Evolutionary conservation across 805 yeast genomes (phyloP).

Genomic region (Ogataea populi-albae): DNA sequence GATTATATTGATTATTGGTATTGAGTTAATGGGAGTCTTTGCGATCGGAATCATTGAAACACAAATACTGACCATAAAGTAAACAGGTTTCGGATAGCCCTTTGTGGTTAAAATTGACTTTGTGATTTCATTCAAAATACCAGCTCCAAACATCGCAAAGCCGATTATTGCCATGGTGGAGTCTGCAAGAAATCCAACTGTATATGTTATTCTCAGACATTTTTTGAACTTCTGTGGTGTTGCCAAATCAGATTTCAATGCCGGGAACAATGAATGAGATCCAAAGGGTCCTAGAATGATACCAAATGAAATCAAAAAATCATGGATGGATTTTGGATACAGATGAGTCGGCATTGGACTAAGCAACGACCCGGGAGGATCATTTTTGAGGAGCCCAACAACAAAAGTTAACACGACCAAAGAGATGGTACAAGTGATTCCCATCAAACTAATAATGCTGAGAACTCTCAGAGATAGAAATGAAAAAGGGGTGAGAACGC

Average conservation of each 20-base stretch:
- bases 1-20: slow-evolving; percentile 78
- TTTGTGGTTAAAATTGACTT: slow-evolving; percentile 64
- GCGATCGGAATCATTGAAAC: slow-evolving; percentile 82
- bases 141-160: slow-evolving; percentile 74
- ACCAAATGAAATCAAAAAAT: slow-evolving; percentile 52
- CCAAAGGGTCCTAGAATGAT: slow-evolving; percentile 78
- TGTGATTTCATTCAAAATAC: slow-evolving; percentile 70
- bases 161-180: slow-evolving; percentile 62
- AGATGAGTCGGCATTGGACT: slow-evolving; percentile 42
- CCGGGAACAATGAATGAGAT: slow-evolving; percentile 82
- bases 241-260: slow-evolving; percentile 70
- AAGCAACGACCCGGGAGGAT: slow-evolving; percentile 55
- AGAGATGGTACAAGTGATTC: slow-evolving; percentile 53
- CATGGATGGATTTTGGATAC: slow-evolving; percentile 38
- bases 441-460: slow-evolving; percentile 53
- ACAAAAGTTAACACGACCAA: slow-evolving; percentile 44
- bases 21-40: slow-evolving; percentile 81
- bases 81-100: slow-evolving; percentile 66
- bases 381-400: slow-evolving; percentile 44
- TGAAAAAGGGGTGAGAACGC: slow-evolving; percentile 76
- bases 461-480: slow-evolving; percentile 55
- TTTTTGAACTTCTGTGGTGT: slow-evolving; percentile 59
- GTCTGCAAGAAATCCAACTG: slow-evolving; percentile 58
- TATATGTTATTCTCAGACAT: slow-evolving; percentile 54
- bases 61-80: slow-evolving; percentile 55